Percentiles rank a stretch among this genome's conserved stretches.
These are phyloP conservation scores for Penicillium goetzii DNA, from an alignment of 495 filamentous ascomycete species.

Conservation along the genomic window DNA sequence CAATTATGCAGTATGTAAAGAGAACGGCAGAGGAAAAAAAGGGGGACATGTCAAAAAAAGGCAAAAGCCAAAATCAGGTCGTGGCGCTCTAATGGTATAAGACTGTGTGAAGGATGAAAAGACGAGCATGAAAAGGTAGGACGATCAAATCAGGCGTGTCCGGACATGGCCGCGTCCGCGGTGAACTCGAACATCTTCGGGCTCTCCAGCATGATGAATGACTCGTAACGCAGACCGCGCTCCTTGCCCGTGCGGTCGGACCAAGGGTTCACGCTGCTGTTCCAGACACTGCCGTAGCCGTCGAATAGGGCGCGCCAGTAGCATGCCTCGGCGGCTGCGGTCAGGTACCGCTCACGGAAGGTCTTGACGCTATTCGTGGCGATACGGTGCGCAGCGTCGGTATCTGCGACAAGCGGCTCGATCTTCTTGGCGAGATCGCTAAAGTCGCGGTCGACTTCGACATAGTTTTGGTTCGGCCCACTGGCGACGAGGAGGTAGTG, in stretches of 20 bases:
- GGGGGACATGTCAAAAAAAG: neutral
- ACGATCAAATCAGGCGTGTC: conserved; percentile 14
- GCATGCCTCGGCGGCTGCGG: conserved; percentile 60
- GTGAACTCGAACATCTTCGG: conserved; percentile 38
- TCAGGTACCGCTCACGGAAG: conserved; percentile 62
- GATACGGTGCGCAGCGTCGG: conserved; percentile 52
- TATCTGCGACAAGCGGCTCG: conserved; percentile 47
- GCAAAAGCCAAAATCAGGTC: conserved; percentile 3
- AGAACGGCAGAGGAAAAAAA: neutral
- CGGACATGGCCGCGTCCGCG: conserved; percentile 12
- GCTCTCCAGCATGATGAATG: conserved; percentile 43
- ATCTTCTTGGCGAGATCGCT: conserved; percentile 59
- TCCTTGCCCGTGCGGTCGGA: conserved; percentile 24
- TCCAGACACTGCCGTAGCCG: conserved; percentile 51
- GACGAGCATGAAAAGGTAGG: neutral
- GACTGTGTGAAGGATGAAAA: neutral
- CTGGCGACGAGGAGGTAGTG: conserved; percentile 44
- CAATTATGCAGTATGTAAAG: conserved; percentile 8
- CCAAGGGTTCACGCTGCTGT: conserved; percentile 34
- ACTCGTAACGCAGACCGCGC: conserved; percentile 46
- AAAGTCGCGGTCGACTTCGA: conserved; percentile 62
- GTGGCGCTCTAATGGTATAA: conserved; percentile 5
- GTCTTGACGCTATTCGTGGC: conserved; percentile 57
- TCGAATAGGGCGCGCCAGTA: conserved; percentile 60
- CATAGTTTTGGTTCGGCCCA: conserved; percentile 64